A percentile compares a stretch with the other conserved stretches of the same genome.
Evolutionary conservation across 1,139 yeast genomes (phyloP).

Genomic region (Suhomyces bokatorum): DNA sequence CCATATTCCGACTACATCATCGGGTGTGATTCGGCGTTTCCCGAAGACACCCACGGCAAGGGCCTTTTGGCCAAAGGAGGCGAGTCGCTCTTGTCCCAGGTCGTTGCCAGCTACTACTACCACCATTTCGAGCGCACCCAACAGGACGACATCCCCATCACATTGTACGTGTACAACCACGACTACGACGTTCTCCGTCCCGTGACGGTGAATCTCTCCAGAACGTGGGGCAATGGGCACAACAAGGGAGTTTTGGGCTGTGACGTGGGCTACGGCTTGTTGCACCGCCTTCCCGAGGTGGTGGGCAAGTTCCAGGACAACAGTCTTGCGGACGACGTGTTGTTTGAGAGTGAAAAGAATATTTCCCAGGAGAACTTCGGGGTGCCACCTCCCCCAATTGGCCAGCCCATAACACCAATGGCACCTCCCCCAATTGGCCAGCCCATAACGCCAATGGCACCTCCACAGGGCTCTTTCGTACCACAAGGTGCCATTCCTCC

Average conservation of each 20-base stretch:
- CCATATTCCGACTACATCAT: conserved; percentile 88
- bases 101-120: conserved; percentile 58
- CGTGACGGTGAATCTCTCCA: conserved; percentile 62
- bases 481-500: conserved; percentile 24
- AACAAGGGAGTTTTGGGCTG: conserved; percentile 82
- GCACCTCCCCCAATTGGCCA: conserved; percentile 17
- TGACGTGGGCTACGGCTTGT: conserved; percentile 89
- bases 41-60: conserved; percentile 54
- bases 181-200: conserved; percentile 85
- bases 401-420: conserved; percentile 12
- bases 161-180: conserved; percentile 82
- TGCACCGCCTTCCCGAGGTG: conserved; percentile 80
- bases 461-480: conserved; percentile 9
- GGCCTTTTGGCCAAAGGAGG: conserved; percentile 79
- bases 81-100: conserved; percentile 71
- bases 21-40: conserved; percentile 68
- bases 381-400: conserved; percentile 6
- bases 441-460: conserved; percentile 15
- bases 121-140: conserved; percentile 41
- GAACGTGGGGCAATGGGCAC: conserved; percentile 52
- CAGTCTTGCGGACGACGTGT: conserved; percentile 37
- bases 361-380: background rate
- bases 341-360: conserved; percentile 29
- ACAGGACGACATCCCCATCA: conserved; percentile 42
- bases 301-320: conserved; percentile 47